Evolutionary conservation across 2,329 filamentous ascomycete genomes (phyloP).

Genomic region (Hansfordia pulvinata): DNA sequence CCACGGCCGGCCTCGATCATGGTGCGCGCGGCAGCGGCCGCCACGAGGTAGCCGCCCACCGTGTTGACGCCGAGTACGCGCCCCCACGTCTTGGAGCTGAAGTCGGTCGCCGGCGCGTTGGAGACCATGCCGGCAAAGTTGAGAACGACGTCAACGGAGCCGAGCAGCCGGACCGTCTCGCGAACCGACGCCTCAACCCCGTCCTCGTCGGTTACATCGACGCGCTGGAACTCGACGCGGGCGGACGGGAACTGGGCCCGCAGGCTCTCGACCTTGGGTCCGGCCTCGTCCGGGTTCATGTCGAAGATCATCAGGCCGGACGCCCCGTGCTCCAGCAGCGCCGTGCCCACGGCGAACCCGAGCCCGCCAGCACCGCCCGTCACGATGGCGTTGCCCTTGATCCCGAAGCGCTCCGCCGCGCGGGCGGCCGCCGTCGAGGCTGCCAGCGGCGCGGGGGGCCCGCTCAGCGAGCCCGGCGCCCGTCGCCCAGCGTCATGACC

Average conservation of each 20-base stretch:
- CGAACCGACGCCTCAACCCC: conserved; percentile 22
- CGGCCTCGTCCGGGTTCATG: conserved; percentile 12
- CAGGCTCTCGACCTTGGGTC: conserved; percentile 27
- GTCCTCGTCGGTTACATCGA: conserved; percentile 45
- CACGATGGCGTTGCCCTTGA: conserved; percentile 16
- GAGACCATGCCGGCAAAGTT: conserved; percentile 58
- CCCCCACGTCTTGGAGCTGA: conserved; percentile 44
- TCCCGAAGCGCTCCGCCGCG: conserved; percentile 13
- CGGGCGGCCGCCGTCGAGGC: conserved; percentile 7
- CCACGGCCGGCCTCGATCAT: conserved; percentile 35
- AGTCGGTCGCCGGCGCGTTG: conserved; percentile 46
- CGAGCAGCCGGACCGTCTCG: conserved; percentile 25
- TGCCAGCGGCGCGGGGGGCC: conserved; percentile 10
- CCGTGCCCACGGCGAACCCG: conserved; percentile 13
- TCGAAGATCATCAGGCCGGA: conserved; percentile 18
- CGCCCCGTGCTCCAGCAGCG: conserved; percentile 17
- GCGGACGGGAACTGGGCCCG: conserved; percentile 37
- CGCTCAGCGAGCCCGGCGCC: conserved; percentile 9
- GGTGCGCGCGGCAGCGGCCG: conserved; percentile 44
- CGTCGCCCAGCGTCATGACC: conserved; percentile 11
- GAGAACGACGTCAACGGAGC: conserved; percentile 39
- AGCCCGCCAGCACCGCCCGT: conserved; percentile 18
- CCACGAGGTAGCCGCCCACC: conserved; percentile 56
- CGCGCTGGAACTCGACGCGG: conserved; percentile 32
- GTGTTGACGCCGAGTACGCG: conserved; percentile 58